A percentile compares a stretch with the other conserved stretches of the same genome.
Conservation (phyloP, 75 land plant species). For the Isoetes taiwanensis region DNA sequence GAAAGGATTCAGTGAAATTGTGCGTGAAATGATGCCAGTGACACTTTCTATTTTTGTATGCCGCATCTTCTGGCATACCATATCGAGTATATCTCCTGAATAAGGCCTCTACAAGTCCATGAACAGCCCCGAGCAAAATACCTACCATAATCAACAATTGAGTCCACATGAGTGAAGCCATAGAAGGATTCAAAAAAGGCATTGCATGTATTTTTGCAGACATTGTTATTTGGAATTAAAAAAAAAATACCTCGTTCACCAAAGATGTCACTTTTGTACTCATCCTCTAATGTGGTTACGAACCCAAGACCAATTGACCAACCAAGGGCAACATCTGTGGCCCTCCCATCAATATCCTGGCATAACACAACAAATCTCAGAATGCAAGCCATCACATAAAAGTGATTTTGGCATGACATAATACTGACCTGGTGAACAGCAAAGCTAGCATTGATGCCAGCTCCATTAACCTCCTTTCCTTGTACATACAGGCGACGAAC, state of each 20-base stretch:
- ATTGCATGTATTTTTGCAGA: too few relatives aligned
- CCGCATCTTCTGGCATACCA: constrained; percentile 85
- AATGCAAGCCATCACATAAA: too few relatives aligned
- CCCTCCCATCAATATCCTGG: too few relatives aligned
- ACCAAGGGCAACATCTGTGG: too few relatives aligned
- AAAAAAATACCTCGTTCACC: too few relatives aligned
- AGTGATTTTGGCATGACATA: too few relatives aligned
- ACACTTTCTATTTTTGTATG: constrained; percentile 91
- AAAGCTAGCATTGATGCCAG: constrained; percentile 95
- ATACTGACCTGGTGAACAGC: constrained; percentile 85
- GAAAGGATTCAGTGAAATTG: constrained; percentile 91
- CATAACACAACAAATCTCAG: too few relatives aligned
- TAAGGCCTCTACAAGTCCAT: constrained; percentile 88
- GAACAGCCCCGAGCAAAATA: constrained; percentile 92
- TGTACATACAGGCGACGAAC: constrained; percentile 93
- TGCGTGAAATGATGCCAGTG: constrained; percentile 79
- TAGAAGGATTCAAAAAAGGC: background rate
- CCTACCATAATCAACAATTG: too few relatives aligned
- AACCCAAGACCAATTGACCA: too few relatives aligned
- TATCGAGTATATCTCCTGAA: constrained; percentile 88
- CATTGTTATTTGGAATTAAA: too few relatives aligned
- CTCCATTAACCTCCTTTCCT: constrained; percentile 97
- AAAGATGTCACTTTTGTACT: background rate
- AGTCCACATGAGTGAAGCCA: too few relatives aligned
- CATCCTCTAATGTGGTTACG: too few relatives aligned